Evolutionary conservation across 192 early-diverging fungal species (phyloP).

Genomic region (Linnemannia exigua): DNA sequence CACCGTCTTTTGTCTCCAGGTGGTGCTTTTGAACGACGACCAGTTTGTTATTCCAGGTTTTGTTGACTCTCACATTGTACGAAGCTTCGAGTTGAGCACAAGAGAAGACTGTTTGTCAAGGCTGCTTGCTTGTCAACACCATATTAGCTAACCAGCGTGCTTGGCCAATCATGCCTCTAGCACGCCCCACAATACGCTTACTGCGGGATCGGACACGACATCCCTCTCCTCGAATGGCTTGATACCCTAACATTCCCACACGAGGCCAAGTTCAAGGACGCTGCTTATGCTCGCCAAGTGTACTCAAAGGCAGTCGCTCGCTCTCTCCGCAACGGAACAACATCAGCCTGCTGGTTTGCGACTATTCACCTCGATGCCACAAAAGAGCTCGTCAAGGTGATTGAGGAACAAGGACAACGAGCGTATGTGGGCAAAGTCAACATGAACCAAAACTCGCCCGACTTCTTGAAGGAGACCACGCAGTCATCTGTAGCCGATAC

Average conservation of each 20-base stretch:
- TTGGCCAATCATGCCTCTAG: neutral
- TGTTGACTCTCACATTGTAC: conserved; percentile 82
- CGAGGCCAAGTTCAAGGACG: conserved; percentile 75
- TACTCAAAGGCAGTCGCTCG: conserved; percentile 71
- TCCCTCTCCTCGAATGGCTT: conserved; percentile 86
- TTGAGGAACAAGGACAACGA: conserved; percentile 77
- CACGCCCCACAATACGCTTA: conserved; percentile 89
- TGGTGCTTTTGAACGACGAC: conserved; percentile 44
- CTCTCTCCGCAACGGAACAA: conserved; percentile 82
- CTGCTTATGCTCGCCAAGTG: conserved; percentile 66
- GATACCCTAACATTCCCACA: conserved; percentile 84
- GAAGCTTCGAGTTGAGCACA: neutral
- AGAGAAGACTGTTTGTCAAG: neutral
- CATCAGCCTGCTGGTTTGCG: conserved; percentile 85
- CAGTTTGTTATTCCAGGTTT: conserved; percentile 86
- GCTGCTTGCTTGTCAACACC: neutral
- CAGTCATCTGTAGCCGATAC: conserved; percentile 68
- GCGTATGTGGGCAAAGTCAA: conserved; percentile 89
- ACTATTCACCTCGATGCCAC: conserved; percentile 81
- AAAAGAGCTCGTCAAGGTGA: conserved; percentile 72
- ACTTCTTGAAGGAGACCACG: conserved; percentile 76
- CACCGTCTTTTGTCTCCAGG: neutral
- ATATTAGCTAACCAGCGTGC: neutral
- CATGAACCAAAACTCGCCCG: conserved; percentile 86
- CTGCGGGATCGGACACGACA: conserved; percentile 83